Conservation (phyloP, 495 filamentous ascomycete genomes). For the Clohesyomyces aquaticus region DNA sequence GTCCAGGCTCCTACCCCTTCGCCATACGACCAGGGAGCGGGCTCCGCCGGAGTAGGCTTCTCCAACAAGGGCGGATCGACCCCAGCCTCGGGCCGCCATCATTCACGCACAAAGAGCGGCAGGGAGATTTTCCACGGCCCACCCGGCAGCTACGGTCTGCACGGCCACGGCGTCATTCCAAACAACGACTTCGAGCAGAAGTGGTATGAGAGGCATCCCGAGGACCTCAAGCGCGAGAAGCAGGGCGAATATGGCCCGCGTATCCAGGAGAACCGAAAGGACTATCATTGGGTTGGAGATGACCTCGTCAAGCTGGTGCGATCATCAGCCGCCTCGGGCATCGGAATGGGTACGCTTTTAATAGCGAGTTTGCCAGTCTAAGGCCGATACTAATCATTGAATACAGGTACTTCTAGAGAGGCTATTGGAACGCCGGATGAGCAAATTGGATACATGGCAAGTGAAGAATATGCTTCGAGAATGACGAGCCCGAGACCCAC, state of each 20-base stretch:
- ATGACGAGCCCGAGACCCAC: constrained; percentile 65
- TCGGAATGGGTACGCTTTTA: constrained; percentile 57
- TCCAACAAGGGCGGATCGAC: constrained; percentile 58
- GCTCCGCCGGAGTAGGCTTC: constrained; percentile 60
- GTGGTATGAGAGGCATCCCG: constrained; percentile 89
- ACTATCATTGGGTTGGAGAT: constrained; percentile 88
- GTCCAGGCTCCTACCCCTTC: constrained; percentile 93
- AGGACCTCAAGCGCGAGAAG: constrained; percentile 73
- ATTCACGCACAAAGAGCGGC: constrained; percentile 67
- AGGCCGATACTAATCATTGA: constrained; percentile 28
- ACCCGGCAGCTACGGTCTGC: constrained; percentile 81
- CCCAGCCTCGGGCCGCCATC: constrained; percentile 55
- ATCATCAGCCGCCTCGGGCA: constrained; percentile 66
- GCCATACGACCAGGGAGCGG: constrained; percentile 56
- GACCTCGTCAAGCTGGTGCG: constrained; percentile 90
- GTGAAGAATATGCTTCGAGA: constrained; percentile 75
- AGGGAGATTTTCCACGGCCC: constrained; percentile 62
- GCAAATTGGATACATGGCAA: constrained; percentile 78
- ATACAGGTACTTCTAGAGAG: constrained; percentile 44
- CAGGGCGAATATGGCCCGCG: constrained; percentile 66
- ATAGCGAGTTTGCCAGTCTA: constrained; percentile 13
- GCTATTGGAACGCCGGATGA: constrained; percentile 48
- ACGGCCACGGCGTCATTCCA: constrained; percentile 71
- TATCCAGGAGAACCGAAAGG: constrained; percentile 67
- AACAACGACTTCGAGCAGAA: constrained; percentile 78